Base-by-base conservation (phyloP, 2,329 filamentous ascomycete species). In the Plectosphaerella plurivora region DNA sequence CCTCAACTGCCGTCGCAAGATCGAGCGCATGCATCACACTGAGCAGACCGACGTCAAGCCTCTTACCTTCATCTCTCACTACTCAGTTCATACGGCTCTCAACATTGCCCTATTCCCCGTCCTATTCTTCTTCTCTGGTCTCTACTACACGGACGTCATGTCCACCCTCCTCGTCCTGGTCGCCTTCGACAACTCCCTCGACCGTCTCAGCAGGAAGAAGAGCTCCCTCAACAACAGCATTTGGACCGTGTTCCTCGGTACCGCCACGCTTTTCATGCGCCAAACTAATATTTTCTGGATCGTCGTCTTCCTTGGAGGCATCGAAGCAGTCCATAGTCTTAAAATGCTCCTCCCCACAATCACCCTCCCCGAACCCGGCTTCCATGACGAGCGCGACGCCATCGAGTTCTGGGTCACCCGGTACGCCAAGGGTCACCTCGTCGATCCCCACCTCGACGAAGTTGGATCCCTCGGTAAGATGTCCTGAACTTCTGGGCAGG, bases 221-320 rank as follows among this genome's bases (percentile, higher is more conserved):
- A 68, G 64, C 5, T 69, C 70, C 0, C 15, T 73, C 5, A 4
- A 61, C 8, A 78, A 67, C 44, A 74, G 76, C 47, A 1, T 84
- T 0, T 55, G 60, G 11, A 73, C 74, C 0, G 55, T 89, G 0
- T 1, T 76, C 0, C 66, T 87, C 6, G 91, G 91, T 0, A 57
- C 90, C 0, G 56, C 81, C 1, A 78, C 90, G 1, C 75, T 99
- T 18, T 72, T 81, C 3, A 94, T 96, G 75, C 80, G 94, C 22
- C 94, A 99, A 68, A 99, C 94, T 0, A 99, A 99, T 62, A 88
- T 97, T 52, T 96, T 99, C 66, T 99, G 94, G 94, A 86, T 92
- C 0, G 87, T 89, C 1, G 75, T 92, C 0, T 91, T 89, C 62
- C 82, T 91, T 61, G 87, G 87, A 18, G 85, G 79, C 6, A 55